Conservation (phyloP, 306 rosid species). For the Lathyrus oleraceus region DNA sequence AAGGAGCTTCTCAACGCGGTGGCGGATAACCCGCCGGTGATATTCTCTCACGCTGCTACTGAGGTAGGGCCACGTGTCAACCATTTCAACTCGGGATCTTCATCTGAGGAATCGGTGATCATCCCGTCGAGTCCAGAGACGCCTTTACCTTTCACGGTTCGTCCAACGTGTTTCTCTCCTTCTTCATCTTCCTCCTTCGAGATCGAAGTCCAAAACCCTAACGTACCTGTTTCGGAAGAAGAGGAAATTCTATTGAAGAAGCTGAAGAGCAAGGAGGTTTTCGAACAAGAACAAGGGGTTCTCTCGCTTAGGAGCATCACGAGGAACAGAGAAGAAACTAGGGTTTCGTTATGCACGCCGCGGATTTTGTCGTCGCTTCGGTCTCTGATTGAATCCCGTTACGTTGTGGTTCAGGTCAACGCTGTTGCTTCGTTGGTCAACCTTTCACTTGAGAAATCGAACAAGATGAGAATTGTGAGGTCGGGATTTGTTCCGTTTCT, state of each 20-base stretch:
- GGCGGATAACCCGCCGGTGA: constrained; percentile 63
- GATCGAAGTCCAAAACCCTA: constrained; percentile 49
- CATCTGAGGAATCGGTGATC: constrained; percentile 55
- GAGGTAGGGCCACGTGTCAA: constrained; percentile 67
- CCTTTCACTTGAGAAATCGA: constrained; percentile 73
- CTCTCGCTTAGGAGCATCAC: constrained; percentile 61
- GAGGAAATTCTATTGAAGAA: constrained; percentile 47
- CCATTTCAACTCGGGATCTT: constrained; percentile 52
- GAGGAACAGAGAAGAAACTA: constrained; percentile 50
- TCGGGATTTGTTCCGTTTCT: constrained; percentile 69
- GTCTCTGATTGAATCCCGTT: constrained; percentile 52
- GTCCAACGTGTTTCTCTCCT: constrained; percentile 68
- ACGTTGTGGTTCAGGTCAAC: constrained; percentile 65
- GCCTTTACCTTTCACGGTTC: constrained; percentile 67
- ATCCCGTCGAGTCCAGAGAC: constrained; percentile 51
- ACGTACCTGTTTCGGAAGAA: constrained; percentile 44
- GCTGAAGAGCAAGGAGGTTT: constrained; percentile 53
- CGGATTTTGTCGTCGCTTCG: constrained; percentile 54
- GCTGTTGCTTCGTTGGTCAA: constrained; percentile 80
- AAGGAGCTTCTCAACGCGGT: constrained; percentile 63
- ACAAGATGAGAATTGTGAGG: constrained; percentile 86
- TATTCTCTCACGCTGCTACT: constrained; percentile 79
- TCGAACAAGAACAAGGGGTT: constrained; percentile 75
- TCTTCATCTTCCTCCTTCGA: constrained; percentile 68
- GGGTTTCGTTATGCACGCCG: constrained; percentile 64